Percentiles rank a stretch among this genome's conserved stretches.
These are phyloP conservation scores for Solanum hybrid DNA, from an alignment of 305 asterid genomes.

Conservation along the genomic window DNA sequence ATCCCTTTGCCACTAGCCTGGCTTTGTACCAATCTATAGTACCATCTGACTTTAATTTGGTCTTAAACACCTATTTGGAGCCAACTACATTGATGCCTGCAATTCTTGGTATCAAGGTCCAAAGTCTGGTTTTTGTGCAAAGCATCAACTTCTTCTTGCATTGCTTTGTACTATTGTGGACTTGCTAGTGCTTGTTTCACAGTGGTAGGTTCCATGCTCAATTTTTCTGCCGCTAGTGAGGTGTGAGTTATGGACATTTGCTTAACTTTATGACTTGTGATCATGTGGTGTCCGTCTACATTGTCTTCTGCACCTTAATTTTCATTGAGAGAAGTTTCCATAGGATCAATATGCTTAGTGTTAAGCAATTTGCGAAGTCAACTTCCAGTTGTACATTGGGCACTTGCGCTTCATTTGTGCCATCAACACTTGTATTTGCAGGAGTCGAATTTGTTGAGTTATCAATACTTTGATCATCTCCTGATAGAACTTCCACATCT, in stretches of 20 bases:
- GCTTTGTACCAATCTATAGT: not conserved
- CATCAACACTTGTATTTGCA: not conserved
- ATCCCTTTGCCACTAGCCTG: not conserved
- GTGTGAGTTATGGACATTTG: not conserved
- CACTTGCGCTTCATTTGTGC: not conserved
- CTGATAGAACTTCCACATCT: not conserved
- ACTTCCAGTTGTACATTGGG: not conserved
- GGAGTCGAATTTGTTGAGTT: not conserved
- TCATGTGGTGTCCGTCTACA: not conserved
- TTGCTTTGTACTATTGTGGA: not conserved
- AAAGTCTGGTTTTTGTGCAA: not conserved
- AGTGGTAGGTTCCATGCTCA: not conserved
- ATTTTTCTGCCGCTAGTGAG: not conserved
- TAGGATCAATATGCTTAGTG: not conserved
- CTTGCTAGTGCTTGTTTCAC: not conserved
- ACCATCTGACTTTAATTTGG: not conserved
- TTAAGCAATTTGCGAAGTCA: not conserved
- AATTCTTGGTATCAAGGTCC: not conserved
- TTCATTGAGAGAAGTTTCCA: not conserved
- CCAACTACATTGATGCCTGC: not conserved
- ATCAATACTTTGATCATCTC: not conserved
- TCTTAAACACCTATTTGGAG: not conserved
- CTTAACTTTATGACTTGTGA: not conserved
- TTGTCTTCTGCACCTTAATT: not conserved
- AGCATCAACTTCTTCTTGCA: not conserved